phyloP scores from a whole-genome alignment of 495 filamentous ascomycete species.

The Friedmanniomyces endolithicus region DNA sequence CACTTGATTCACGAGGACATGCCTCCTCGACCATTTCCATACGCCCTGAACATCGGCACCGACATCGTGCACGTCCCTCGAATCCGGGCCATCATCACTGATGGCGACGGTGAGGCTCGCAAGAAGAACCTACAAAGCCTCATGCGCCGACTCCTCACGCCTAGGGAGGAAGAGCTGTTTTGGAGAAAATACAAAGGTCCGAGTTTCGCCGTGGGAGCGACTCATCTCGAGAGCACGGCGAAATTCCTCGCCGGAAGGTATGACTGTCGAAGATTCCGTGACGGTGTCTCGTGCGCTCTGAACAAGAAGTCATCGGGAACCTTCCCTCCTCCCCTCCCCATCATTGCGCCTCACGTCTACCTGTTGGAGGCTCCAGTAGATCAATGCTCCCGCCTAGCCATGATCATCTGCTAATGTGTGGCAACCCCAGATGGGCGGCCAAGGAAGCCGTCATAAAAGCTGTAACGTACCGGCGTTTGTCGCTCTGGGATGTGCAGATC shows the following conservation, averaged over 20 bases:
- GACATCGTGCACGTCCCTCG: constrained; percentile 43
- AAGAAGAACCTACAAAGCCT: constrained; percentile 1
- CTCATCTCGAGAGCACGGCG: background rate
- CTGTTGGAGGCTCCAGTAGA: too few relatives aligned
- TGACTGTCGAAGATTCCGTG: background rate
- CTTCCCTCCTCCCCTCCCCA: too few relatives aligned
- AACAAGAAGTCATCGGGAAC: too few relatives aligned
- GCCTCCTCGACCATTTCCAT: constrained; percentile 35
- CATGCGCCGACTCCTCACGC: constrained; percentile 7
- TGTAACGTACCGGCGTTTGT: constrained; percentile 33
- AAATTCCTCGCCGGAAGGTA: constrained; percentile 16
- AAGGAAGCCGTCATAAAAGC: constrained; percentile 58
- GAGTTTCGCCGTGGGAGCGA: background rate
- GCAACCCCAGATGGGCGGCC: constrained; percentile 37
- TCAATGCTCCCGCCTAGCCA: background rate
- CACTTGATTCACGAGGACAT: background rate
- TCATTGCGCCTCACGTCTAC: too few relatives aligned
- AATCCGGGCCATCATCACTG: constrained; percentile 29
- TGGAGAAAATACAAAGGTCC: background rate
- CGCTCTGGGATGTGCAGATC: constrained; percentile 38
- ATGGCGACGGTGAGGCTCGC: constrained; percentile 6
- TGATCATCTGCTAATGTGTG: background rate
- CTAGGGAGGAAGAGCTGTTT: constrained; percentile 5
- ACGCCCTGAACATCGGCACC: constrained; percentile 39
- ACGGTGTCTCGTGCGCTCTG: too few relatives aligned